Percentiles rank a stretch among this genome's conserved stretches.
Conservation (phyloP, 2,329 filamentous ascomycete genomes). For the Claviceps sp. region DNA sequence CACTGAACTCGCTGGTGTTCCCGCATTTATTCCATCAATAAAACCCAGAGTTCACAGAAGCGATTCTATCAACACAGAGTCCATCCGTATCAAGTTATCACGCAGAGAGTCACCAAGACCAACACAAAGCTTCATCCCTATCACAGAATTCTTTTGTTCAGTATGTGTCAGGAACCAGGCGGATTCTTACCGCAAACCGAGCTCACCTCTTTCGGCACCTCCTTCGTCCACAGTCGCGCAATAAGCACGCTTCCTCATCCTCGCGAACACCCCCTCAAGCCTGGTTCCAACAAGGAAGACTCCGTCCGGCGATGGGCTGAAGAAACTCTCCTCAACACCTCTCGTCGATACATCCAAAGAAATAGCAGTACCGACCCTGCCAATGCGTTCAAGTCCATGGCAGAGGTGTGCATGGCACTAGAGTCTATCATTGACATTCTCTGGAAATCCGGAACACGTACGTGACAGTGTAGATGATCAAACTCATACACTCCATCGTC, state of each 20-base stretch:
- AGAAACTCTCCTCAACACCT: slow-evolving; percentile 37
- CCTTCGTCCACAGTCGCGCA: slow-evolving; percentile 28
- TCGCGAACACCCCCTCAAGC: slow-evolving; percentile 34
- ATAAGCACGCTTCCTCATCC: slow-evolving; percentile 39
- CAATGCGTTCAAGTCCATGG: slow-evolving; percentile 46
- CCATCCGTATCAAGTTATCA: too few relatives aligned
- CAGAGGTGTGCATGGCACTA: slow-evolving; percentile 59
- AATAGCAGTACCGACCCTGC: slow-evolving; percentile 30
- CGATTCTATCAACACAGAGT: too few relatives aligned
- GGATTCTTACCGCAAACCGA: slow-evolving; percentile 36
- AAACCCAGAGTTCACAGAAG: too few relatives aligned
- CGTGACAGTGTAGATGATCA: slow-evolving; percentile 19
- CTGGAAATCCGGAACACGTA: slow-evolving; percentile 81
- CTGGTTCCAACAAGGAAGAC: slow-evolving; percentile 48
- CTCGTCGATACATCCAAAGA: slow-evolving; percentile 48
- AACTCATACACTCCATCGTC: too few relatives aligned
- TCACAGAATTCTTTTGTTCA: background rate
- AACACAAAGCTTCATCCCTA: background rate
- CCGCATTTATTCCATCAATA: too few relatives aligned
- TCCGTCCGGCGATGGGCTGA: slow-evolving; percentile 45
- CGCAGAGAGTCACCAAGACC: too few relatives aligned
- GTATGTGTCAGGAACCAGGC: slow-evolving; percentile 21
- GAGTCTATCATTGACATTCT: slow-evolving; percentile 65
- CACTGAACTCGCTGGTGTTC: too few relatives aligned
- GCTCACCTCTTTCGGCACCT: slow-evolving; percentile 43